Percentiles rank a stretch among this genome's conserved stretches.
Conservation (phyloP, 2,329 filamentous ascomycete genomes). For the Arthrobotrys pseudoclavata region DNA sequence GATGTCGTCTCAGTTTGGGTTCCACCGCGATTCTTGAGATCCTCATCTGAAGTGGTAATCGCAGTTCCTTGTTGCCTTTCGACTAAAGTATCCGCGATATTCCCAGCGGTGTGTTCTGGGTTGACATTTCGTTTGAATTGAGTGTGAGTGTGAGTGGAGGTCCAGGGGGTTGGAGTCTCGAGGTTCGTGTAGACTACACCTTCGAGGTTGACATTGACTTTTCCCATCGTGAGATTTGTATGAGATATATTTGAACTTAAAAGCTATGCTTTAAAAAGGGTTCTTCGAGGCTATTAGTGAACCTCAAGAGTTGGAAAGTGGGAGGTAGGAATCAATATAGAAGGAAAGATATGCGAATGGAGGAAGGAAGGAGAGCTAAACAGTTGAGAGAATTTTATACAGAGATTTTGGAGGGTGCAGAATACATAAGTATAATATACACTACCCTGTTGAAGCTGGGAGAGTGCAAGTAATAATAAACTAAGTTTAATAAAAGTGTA, state of each 20-base stretch:
- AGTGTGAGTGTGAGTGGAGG: not conserved
- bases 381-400: not conserved
- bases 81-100: not conserved
- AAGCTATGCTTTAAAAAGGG: not conserved
- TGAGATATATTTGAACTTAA: not conserved
- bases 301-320: not conserved
- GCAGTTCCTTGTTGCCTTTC: not conserved
- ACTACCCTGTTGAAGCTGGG: not conserved
- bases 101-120: not conserved
- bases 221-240: not conserved
- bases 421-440: not conserved
- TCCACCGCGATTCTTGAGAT: not conserved
- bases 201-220: constrained; percentile 17
- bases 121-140: not conserved
- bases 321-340: not conserved
- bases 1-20: constrained; percentile 7
- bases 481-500: too few relatives aligned
- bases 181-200: constrained; percentile 31
- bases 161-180: constrained; percentile 31
- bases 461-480: too few relatives aligned
- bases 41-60: not conserved
- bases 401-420: not conserved
- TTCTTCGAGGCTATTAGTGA: not conserved
- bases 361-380: not conserved
- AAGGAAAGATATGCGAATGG: not conserved